Evolutionary conservation across 192 early-diverging fungal species (phyloP).

Genomic region (Backusella tuberculispora): DNA sequence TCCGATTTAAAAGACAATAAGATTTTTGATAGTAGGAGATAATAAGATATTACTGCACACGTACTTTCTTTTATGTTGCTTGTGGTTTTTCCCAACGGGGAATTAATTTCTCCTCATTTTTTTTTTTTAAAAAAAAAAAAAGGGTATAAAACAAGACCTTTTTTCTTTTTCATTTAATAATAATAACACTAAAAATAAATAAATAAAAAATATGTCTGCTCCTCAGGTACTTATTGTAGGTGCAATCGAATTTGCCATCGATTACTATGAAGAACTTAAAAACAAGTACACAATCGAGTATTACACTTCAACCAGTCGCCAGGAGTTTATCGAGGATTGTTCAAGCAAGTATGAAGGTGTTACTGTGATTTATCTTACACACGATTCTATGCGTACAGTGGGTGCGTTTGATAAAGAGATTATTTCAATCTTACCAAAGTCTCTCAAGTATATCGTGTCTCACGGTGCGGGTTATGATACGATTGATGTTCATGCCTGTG

Average conservation of each 20-base stretch:
- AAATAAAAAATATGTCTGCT: too few species aligned
- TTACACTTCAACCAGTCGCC: conserved; percentile 18
- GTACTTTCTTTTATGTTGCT: too few species aligned
- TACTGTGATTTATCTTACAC: conserved; percentile 21
- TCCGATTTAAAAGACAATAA: too few species aligned
- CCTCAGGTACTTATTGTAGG: conserved; percentile 29
- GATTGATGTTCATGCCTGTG: conserved; percentile 42
- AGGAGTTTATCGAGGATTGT: conserved; percentile 39
- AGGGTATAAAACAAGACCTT: too few species aligned
- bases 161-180: too few species aligned
- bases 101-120: too few species aligned
- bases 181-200: too few species aligned
- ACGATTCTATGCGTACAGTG: conserved; percentile 13
- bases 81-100: too few species aligned
- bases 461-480: conserved; percentile 48
- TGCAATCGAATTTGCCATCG: conserved; percentile 29
- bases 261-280: conserved; percentile 21
- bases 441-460: conserved; percentile 27
- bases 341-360: conserved; percentile 31
- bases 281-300: conserved; percentile 26
- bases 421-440: conserved; percentile 31
- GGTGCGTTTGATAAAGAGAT: conserved; percentile 44
- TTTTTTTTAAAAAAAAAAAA: too few species aligned
- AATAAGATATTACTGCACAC: too few species aligned
- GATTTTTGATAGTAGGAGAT: too few species aligned